phyloP scores from a whole-genome alignment of 2,329 filamentous ascomycete species.

The Eutypa lata region DNA sequence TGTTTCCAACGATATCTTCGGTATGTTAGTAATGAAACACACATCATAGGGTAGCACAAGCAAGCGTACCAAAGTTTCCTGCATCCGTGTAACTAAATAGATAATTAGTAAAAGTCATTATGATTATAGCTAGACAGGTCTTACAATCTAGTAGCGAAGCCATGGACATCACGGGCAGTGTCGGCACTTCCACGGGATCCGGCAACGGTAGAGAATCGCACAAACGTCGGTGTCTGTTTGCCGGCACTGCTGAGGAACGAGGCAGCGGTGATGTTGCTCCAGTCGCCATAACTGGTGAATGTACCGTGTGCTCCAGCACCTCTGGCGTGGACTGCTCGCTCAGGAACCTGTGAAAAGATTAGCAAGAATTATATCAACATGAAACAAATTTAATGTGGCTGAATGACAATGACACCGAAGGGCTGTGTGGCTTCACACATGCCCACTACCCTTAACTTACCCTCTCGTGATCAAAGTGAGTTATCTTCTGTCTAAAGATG shows the following conservation, averaged over 20 bases:
- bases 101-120: background rate
- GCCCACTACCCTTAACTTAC: slow-evolving; percentile 33
- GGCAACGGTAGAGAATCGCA: slow-evolving; percentile 61
- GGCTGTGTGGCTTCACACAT: background rate
- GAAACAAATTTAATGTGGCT: background rate
- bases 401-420: background rate
- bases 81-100: slow-evolving; percentile 53
- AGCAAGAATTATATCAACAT: background rate
- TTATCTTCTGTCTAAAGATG: slow-evolving; percentile 60
- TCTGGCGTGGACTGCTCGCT: slow-evolving; percentile 54
- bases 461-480: slow-evolving; percentile 57
- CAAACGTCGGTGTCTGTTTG: slow-evolving; percentile 56
- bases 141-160: slow-evolving; percentile 56
- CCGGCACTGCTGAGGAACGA: slow-evolving; percentile 50
- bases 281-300: slow-evolving; percentile 58
- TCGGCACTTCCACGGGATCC: slow-evolving; percentile 58
- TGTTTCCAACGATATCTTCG: slow-evolving; percentile 48
- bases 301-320: slow-evolving; percentile 58
- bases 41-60: slow-evolving; percentile 5
- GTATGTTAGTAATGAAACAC: background rate
- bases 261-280: slow-evolving; percentile 59
- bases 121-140: background rate
- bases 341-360: slow-evolving; percentile 27
- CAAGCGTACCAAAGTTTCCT: slow-evolving; percentile 59
- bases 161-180: slow-evolving; percentile 60